Evolutionary conservation across 768 basidiomycete genomes (phyloP), one percentile per base, ranked within the genome.

Genomic region (Xerocomellus amylosporus): DNA sequence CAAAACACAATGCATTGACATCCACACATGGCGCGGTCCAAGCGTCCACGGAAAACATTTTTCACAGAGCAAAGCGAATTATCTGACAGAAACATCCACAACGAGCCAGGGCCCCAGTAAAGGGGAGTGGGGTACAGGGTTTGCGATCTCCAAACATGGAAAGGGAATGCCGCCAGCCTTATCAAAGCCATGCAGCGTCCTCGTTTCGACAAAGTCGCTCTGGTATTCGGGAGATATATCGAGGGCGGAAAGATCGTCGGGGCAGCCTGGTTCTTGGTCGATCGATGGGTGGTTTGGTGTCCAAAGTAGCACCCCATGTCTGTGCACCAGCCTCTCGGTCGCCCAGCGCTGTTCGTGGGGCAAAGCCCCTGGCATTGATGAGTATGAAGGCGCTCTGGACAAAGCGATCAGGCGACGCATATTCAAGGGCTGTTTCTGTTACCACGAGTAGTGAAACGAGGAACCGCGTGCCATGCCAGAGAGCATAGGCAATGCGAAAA

Each of bases 141-240:
- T 45, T 22, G 24, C 10, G 30, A 42, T 39, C 28, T 38, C 55
- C 41, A 47, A 56, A 51, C 33, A 26, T 15, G 40, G 26, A 39
- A 34, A 12, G 34, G 22, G 9, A 15, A 24, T 15, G 6, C 26
- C 15, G 8, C 12, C 7, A 28, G 7, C 20, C 8, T 9, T 31
- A 30, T 66, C 55, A 70, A n/a, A 26, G 42, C 58, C 67, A 61
- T n/a, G 31, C 28, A 24, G 41, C 28, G 20, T 66, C 59, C 28
- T 55, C 55, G 30, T 42, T 48, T 34, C 61, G 68, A 63, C 72
- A 78, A 34, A 80, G 71, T 59, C 77, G 69, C 51, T 80, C 78
- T 15, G 79, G 79, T 56, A 80, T 79, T 13, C 78, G 75, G 38
- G 79, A 81, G 46, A 30, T 30, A 34, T 73, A 61, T 42, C 74